Evolutionary conservation across 2,329 filamentous ascomycete genomes (phyloP), one percentile per base, ranked within the genome.

Genomic region (Didymella glomerata): DNA sequence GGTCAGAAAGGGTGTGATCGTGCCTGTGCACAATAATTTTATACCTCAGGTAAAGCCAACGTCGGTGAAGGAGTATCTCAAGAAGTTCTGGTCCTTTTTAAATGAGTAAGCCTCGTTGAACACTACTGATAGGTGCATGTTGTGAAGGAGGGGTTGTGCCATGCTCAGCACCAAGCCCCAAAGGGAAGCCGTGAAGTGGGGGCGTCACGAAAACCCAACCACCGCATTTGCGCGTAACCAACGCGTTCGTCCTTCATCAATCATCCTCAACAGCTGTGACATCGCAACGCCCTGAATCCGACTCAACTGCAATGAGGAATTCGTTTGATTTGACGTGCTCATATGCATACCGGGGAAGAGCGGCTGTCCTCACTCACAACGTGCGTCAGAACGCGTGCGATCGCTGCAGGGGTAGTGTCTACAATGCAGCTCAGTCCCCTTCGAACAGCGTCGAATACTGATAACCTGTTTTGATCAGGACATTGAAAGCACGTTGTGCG

Each of bases 351-450:
- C 24, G 27, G 41, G 8, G 4, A n/a, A 9, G 41, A 3, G 18
- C 14, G 1, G 24, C 14, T 20, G 8, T 36, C 30, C 27, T 54
- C 46, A 8, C 44, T 50, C 56, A 54, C 40, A 34, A 8, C n/a
- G 41, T 54, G 56, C 46, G 32, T 59, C 56, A 59, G 45, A 34
- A 22, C 34, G 34, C 30, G 50, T 40, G 30, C 49, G 56, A 59
- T 59, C 56, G 56, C 45, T 25, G 18, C 40, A 45, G 24, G 50
- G 46, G 30, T 32, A 2, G 24, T 30, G 22, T 22, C 28, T 14
- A 9, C 22, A 22, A 24, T 27, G 22, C 16, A 45, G 11, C 13
- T 30, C 10, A 24, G 22, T 36, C 6, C 22, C 16, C 14, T 28
- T 14, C 27, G 24, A 32, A 13, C 36, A 14, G 25, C 16, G 25